Evolutionary conservation across 169 alveolate species (phyloP), one percentile per base, ranked within the genome.

Genomic region (Cytauxzoon felis): DNA sequence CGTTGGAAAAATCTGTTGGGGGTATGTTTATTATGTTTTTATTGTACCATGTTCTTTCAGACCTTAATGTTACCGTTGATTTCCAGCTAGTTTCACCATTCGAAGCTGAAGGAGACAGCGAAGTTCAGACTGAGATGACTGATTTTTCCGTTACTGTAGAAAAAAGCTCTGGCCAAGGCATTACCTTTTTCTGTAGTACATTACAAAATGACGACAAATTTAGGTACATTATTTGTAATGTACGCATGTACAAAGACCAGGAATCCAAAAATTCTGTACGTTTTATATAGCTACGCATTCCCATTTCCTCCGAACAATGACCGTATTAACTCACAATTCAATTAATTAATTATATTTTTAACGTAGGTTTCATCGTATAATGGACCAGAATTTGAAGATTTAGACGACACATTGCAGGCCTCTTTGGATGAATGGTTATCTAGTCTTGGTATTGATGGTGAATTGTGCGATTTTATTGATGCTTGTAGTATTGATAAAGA

Each of bases 311-410:
- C 45, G 13, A 38, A 38, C 45, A n/a, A n/a, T n/a, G n/a, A n/a
- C 21, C 13, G 5, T 16, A 11, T n/a, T 19, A 8, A 5, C 18
- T 30, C 18, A 5, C 23, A 9, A 7, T 38, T 62, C 23, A 29
- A 24, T 11, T 7, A 8, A 23, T 30, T 16, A 49, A 19, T 19
- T 21, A 5, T 40, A 41, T 63, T 19, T 18, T 51, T 26, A 5
- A 32, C 24, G 9, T 26, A 68, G 80, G 79, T 71, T 9, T 65
- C 78, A 16, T 60, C 87, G 24, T 92, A 89, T 87, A 90, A 90
- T 66, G 96, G 96, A 18, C 96, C 96, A 3, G 94, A 92, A 82
- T 92, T 92, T 51, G 96, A 92, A 67, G 96, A 92, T 56, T 66
- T 92, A 34, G 96, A 90, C 64, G 96, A 92, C 78, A 75, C 88